Evolutionary conservation across 2,329 filamentous ascomycete genomes (phyloP), one percentile per base, ranked within the genome.

Genomic region (Exserohilum rostratum): DNA sequence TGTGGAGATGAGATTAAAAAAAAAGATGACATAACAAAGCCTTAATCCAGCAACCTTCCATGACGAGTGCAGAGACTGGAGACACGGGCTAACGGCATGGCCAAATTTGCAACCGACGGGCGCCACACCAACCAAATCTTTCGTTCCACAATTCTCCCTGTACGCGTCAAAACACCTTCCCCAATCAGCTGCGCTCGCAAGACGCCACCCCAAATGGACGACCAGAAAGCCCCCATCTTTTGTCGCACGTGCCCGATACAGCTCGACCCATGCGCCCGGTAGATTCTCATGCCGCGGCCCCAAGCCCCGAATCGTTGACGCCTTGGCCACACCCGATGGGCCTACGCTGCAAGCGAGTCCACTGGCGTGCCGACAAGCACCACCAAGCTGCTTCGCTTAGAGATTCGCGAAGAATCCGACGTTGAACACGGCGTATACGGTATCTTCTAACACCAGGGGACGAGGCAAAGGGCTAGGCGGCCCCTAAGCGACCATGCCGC

Each of bases 371-470:
- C 6, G 27, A 45, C 12, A 15, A 39, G 22, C 17, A 43, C 20
- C 46, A 34, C 43, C 37, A 39, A 33, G 22, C 27, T 44, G 29
- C 46, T 45, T 63, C 61, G 61, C 55, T 60, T 63, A 63, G 53
- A 58, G 46, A 49, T 52, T 55, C 46, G 44, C 45, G 44, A 50
- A 30, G 47, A 46, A 29, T 30, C 22, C 38, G 22, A 4, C 25
- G 35, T 20, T 33, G 13, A 53, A 63, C 48, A 61, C 61, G 61
- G 53, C 31, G 44, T 38, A 58, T 61, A 61, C 61, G 61, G 61
- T 30, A 43, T 17, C 43, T 35, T 22, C 18, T 46, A 46, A 46
- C 31, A 46, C 43, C 22, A 46, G 43, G 31, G 46, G 50, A 53
- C 34, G 31, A 30, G 34, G 42, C 37, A 51, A 50, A 55, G 46